Conservation (phyloP, 176 grass and related monocot species). For the Secale cereale region DNA sequence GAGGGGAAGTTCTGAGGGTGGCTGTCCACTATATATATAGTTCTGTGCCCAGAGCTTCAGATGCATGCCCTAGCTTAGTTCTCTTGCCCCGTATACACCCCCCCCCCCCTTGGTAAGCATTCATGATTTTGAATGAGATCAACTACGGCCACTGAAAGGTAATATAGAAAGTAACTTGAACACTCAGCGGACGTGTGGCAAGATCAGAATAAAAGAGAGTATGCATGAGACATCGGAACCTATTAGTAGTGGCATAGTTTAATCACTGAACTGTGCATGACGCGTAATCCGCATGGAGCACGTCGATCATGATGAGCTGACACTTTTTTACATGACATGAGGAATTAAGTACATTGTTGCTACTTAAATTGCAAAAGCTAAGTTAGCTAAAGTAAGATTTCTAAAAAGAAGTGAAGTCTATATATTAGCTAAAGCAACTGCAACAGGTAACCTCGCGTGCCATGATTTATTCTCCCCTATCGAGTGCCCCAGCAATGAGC, state of each 20-base stretch:
- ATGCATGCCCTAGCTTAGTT: conserved; percentile 42
- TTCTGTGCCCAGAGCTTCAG: conserved; percentile 6
- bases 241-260: conserved; percentile 33
- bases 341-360: conserved; percentile 40
- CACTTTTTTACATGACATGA: conserved; percentile 24
- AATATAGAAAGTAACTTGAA: conserved; percentile 26
- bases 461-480: conserved; percentile 43
- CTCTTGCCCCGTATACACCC: neutral
- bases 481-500: neutral
- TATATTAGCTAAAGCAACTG: conserved; percentile 42
- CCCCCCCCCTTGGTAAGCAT: conserved; percentile 2
- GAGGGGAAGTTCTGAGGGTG: conserved; percentile 17
- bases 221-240: conserved; percentile 31
- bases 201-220: conserved; percentile 18
- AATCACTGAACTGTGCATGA: conserved; percentile 32
- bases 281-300: conserved; percentile 6
- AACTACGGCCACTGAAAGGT: conserved; percentile 26
- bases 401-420: conserved; percentile 38
- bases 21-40: conserved; percentile 11
- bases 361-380: conserved; percentile 36
- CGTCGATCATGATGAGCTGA: conserved; percentile 31
- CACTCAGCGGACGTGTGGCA: conserved; percentile 35
- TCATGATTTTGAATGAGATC: conserved; percentile 23
- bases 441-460: conserved; percentile 17
- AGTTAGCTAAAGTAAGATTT: conserved; percentile 35